Base-by-base conservation (phyloP, 352 stramenopile genomes). In the Albugo candida region DNA sequence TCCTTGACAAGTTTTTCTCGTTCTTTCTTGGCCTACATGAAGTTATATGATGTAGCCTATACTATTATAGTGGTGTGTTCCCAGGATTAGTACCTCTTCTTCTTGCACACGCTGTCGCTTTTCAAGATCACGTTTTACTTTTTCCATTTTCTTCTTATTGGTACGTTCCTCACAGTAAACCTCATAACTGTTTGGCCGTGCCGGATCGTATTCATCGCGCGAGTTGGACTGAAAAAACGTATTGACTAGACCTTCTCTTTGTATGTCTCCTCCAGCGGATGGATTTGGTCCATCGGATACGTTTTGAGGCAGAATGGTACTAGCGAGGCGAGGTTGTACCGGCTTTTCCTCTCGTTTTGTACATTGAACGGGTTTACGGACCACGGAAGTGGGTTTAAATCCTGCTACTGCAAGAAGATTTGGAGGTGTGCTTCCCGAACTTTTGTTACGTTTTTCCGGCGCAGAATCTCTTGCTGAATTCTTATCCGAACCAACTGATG, bases 121-220 rank as follows among this genome's bases (percentile, higher is more conserved):
- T 53, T 78, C 78, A 11, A 94, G 63, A 38, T 83, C 78, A 16
- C 64, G 62, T 50, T 86, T 86, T 21, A 94, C 79, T 45, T 89
- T 52, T 19, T 86, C 73, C 45, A 91, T 57, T 51, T 88, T 83
- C 51, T 75, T 72, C 41, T 70, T 71, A 17, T 76, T 70, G 20
- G 67, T 41, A 17, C 81, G 67, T 48, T 89, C 74, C 31, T 93
- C 70, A 53, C 79, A 93, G 50, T 77, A 92, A 6, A 63, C 64
- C 47, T 91, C 74, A 59, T 95, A 95, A 61, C 78, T 91, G 40
- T 94, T 95, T 5, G 83, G 83, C 8, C 77, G 67, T 20, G 65
- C 58, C 2, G 83, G 83, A 52, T 95, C 67, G 54, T 95, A 95
- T 49, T 88, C 77, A 24, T 94, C 83, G 36, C 67, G 61, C 41